Conservation (phyloP, 345 rosid genomes). For the Eucalyptus cladocalyx region DNA sequence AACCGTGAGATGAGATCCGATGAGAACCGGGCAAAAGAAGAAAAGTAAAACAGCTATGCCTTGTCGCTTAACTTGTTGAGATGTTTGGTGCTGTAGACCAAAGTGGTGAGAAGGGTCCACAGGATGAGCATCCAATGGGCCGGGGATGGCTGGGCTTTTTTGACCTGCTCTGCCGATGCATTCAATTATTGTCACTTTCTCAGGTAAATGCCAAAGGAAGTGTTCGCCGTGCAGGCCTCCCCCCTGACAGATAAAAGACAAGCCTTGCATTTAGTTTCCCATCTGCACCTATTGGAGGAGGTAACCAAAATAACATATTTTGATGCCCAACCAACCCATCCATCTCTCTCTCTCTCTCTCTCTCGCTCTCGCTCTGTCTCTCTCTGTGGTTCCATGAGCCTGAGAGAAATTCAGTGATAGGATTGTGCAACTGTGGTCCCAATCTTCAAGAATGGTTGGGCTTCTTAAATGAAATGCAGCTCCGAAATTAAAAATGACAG, state of each 20-base stretch:
- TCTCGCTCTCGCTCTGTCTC: background rate
- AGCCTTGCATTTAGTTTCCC: background rate
- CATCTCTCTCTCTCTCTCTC: background rate
- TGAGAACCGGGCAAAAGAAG: background rate
- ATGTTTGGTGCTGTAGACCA: background rate
- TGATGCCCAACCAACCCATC: background rate
- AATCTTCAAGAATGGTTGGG: background rate
- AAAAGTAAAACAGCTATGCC: background rate
- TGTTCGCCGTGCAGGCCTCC: background rate
- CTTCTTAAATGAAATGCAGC: background rate
- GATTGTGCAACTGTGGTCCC: background rate
- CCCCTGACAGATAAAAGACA: background rate
- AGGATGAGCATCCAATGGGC: background rate
- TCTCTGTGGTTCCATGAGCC: background rate
- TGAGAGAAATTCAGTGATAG: background rate
- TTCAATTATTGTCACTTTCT: background rate
- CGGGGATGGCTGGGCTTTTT: background rate
- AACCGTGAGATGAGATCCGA: background rate
- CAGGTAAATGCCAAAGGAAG: background rate
- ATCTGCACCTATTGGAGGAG: background rate
- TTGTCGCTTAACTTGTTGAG: background rate
- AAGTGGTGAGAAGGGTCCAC: background rate
- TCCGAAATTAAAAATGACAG: background rate
- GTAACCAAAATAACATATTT: background rate
- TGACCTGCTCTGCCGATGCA: background rate